Evolutionary conservation across 2,329 filamentous ascomycete genomes (phyloP), one percentile per base, ranked within the genome.

Genomic region (Waltergamsia citrina): DNA sequence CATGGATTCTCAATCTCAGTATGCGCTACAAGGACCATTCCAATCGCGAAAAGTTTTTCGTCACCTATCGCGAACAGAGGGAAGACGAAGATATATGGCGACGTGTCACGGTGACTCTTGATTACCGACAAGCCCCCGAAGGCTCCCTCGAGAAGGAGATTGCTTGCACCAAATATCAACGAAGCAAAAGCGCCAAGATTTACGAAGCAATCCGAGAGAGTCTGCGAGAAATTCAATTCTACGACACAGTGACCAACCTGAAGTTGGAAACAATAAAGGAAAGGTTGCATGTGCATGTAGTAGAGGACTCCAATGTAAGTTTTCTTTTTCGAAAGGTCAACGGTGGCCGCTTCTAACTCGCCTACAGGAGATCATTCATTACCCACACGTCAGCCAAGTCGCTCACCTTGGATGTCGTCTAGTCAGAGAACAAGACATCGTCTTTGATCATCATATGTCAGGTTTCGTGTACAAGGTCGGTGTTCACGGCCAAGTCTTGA

Each of bases 11-110:
- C 45, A 98, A 98, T 51, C 71, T 96, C 39, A 95, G 87, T 59
- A 95, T 98, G 92, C 87, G 94, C 56, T 98, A 95, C 56, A 78
- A 88, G 38, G 92, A 98, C 60, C 81, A 82, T 48, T 93, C 88
- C 10, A 84, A 85, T 47, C 75, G 90, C 28, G 92, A 98, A 57
- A 98, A 98, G 56, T 96, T 96, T 64, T 98, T 96, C 56, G 80
- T 98, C 42, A 96, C 92, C 0, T 98, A 85, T 54, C 85, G 87
- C 31, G 82, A 94, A 54, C 72, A 74, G 31, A 78, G 85, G 5
- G 81, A 75, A 41, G 66, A 76, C 40, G n/a, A n/a, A n/a, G n/a
- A n/a, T n/a, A n/a, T n/a, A n/a, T 94, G 88, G 85, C 77, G 86
- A 36, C 74, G 90, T 32, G 82, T 98, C 33, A 96, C 92, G 3